These are phyloP conservation scores for Vaccinium macrocarpon DNA, from an alignment of 148 eudicot species.

Conservation along the genomic window DNA sequence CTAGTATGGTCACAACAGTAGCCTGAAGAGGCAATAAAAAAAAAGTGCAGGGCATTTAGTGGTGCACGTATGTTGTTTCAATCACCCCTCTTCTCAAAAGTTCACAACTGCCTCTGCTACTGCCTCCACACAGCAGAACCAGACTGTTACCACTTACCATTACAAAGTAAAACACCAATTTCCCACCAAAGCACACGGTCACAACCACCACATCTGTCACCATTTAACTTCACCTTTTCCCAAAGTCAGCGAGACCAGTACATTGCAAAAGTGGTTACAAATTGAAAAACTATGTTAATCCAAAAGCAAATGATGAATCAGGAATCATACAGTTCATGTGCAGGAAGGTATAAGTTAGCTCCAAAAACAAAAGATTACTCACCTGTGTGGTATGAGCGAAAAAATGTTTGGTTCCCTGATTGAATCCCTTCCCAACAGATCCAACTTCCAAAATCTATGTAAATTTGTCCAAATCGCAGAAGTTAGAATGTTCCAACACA, in stretches of 20 bases:
- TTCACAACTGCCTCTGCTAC: background rate
- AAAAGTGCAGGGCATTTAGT: background rate
- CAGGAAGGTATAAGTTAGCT: background rate
- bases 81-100: background rate
- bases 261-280: background rate
- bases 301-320: background rate
- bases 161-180: background rate
- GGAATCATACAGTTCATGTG: background rate
- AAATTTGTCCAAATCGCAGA: conserved; percentile 17
- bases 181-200: background rate
- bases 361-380: conserved; percentile 25
- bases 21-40: background rate
- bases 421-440: conserved; percentile 75
- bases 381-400: conserved; percentile 79
- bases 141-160: background rate
- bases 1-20: no score
- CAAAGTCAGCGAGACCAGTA: background rate
- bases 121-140: background rate
- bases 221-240: background rate
- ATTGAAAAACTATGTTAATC: background rate
- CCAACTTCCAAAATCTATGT: conserved; percentile 89
- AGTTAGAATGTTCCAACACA: conserved; percentile 3
- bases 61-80: background rate
- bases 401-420: conserved; percentile 52
- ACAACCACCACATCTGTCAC: conserved; percentile 1